These are phyloP conservation scores for Coniochaeta prunicola DNA, from an alignment of 2,329 filamentous ascomycete species.

Conservation along the genomic window DNA sequence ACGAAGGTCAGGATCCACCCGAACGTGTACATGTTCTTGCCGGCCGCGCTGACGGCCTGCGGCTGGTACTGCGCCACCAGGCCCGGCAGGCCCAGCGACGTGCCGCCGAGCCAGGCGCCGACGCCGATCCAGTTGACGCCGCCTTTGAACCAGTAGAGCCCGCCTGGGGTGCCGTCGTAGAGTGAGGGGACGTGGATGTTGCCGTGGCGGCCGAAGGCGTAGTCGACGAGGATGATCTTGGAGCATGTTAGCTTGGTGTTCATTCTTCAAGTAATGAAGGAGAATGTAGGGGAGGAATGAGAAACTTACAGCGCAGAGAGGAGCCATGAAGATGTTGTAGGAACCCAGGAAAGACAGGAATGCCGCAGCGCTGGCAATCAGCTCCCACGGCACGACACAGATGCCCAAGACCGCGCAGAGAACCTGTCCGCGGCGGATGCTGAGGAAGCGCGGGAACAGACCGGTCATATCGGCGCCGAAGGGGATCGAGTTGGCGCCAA, in stretches of 20 bases:
- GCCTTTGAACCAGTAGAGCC: slow-evolving; percentile 23
- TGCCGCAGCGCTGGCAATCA: slow-evolving; percentile 13
- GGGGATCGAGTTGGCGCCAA: slow-evolving; percentile 31
- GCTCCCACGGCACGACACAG: slow-evolving; percentile 18
- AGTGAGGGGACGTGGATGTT: slow-evolving; percentile 23
- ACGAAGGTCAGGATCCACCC: slow-evolving; percentile 21
- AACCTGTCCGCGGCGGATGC: slow-evolving; percentile 32
- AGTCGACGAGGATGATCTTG: slow-evolving; percentile 25
- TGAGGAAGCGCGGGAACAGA: slow-evolving; percentile 32
- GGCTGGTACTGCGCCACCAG: slow-evolving; percentile 18
- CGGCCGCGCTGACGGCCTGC: slow-evolving; percentile 13
- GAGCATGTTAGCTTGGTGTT: background rate
- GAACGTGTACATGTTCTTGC: slow-evolving; percentile 21
- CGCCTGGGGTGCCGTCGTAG: slow-evolving; percentile 17
- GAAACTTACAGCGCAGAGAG: slow-evolving; percentile 8
- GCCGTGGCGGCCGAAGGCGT: slow-evolving; percentile 22
- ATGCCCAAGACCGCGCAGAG: slow-evolving; percentile 28
- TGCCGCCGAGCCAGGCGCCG: slow-evolving; percentile 17
- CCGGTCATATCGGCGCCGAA: slow-evolving; percentile 33
- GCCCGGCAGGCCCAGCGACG: slow-evolving; percentile 16
- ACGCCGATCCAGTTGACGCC: slow-evolving; percentile 22
- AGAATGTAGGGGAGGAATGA: background rate
- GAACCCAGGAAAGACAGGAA: slow-evolving; percentile 19
- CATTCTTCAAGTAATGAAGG: background rate
- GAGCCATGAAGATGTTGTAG: slow-evolving; percentile 20